phyloP scores from a whole-genome alignment of 1,139 yeast species.

The Entelexis sorbosivorans region DNA sequence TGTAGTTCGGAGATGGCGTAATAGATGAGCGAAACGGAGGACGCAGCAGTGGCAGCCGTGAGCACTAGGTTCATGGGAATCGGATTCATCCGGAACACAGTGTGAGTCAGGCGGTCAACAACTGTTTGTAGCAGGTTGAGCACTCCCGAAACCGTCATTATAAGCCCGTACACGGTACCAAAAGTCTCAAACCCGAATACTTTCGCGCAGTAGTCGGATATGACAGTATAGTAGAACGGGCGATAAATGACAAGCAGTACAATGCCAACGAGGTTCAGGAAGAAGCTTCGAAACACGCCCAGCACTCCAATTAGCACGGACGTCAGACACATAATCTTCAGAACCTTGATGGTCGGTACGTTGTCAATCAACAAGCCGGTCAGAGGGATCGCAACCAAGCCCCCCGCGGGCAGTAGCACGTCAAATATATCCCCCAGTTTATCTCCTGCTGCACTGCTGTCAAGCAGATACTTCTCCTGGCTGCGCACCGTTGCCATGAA shows the following conservation, averaged over 20 bases:
- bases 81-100: constrained; percentile 52
- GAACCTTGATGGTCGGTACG: constrained; percentile 49
- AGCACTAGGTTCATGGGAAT: constrained; percentile 57
- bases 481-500: constrained; percentile 67
- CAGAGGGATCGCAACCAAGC: constrained; percentile 71
- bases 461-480: constrained; percentile 16
- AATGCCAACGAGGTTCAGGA: constrained; percentile 48
- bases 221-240: constrained; percentile 86
- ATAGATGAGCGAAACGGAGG: neutral
- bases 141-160: constrained; percentile 69
- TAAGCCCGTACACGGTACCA: constrained; percentile 83
- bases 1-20: neutral
- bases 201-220: constrained; percentile 82
- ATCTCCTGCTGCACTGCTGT: constrained; percentile 35
- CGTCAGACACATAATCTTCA: constrained; percentile 37
- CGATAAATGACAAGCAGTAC: constrained; percentile 66
- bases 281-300: constrained; percentile 25
- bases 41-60: constrained; percentile 41
- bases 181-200: constrained; percentile 88
- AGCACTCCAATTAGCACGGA: constrained; percentile 15
- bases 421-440: constrained; percentile 14
- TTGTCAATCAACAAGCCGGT: constrained; percentile 76
- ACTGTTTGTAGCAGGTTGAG: constrained; percentile 61
- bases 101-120: constrained; percentile 59
- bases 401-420: constrained; percentile 60